A percentile compares a stretch with the other conserved stretches of the same genome.
Evolutionary conservation across 192 early-diverging fungal genomes (phyloP).

Genomic region (Podila minutissima): DNA sequence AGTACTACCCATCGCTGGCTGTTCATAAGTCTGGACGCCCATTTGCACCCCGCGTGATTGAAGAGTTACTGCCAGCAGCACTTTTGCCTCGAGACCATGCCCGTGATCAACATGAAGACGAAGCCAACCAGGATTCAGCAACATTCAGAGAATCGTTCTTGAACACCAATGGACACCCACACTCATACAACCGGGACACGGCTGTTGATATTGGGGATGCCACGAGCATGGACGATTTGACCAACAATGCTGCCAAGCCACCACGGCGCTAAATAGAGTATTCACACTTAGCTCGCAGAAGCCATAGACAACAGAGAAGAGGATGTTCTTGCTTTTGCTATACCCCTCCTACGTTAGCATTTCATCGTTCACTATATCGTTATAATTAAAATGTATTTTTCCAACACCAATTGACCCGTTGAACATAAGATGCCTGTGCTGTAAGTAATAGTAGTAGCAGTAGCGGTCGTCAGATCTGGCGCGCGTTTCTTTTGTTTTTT

Average conservation of each 20-base stretch:
- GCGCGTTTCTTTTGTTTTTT: too few species aligned
- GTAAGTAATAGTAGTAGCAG: too few species aligned
- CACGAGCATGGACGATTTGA: background rate
- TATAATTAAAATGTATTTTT: too few species aligned
- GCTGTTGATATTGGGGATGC: background rate
- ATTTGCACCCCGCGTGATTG: slow-evolving; percentile 21
- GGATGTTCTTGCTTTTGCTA: too few species aligned
- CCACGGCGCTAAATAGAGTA: too few species aligned
- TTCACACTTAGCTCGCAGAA: too few species aligned
- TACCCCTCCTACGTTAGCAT: too few species aligned
- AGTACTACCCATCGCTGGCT: slow-evolving; percentile 69
- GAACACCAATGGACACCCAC: background rate
- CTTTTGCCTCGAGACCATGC: slow-evolving; percentile 32
- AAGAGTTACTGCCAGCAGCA: slow-evolving; percentile 14
- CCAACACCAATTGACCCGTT: too few species aligned
- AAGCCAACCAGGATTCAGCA: background rate
- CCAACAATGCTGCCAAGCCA: background rate
- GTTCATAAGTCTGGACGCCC: slow-evolving; percentile 18
- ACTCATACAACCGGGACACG: background rate
- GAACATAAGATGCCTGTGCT: too few species aligned
- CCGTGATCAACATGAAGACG: background rate
- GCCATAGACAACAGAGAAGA: too few species aligned
- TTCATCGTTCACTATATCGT: too few species aligned
- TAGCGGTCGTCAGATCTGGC: too few species aligned
- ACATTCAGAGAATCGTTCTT: slow-evolving; percentile 14